Conservation (phyloP, 2,329 filamentous ascomycete species). For the Scytalidium lignicola region DNA sequence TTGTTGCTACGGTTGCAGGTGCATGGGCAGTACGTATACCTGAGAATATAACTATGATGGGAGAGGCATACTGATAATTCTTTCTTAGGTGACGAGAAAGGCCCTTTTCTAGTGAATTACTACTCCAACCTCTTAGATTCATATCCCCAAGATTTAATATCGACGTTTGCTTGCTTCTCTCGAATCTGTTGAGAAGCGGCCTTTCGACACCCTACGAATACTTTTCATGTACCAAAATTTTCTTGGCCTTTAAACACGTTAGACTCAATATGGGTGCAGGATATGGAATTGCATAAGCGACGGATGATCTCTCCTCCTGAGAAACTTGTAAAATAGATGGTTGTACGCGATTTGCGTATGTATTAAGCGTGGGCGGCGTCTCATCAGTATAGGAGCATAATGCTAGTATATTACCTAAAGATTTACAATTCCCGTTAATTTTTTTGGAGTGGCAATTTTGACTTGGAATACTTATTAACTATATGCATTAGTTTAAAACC, state of each 20-base stretch:
- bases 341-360: constrained; percentile 7
- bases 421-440: not conserved
- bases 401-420: constrained; percentile 7
- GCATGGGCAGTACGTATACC: constrained; percentile 75
- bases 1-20: constrained; percentile 81
- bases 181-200: not conserved
- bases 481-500: not conserved
- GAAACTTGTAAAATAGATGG: constrained; percentile 29
- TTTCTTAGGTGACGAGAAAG: constrained; percentile 42
- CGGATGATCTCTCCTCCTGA: constrained; percentile 29
- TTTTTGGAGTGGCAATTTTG: no score
- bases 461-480: no score
- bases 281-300: constrained; percentile 27
- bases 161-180: not conserved
- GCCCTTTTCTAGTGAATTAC: constrained; percentile 36
- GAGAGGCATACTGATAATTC: constrained; percentile 14
- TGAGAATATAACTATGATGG: not conserved
- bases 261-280: constrained; percentile 24
- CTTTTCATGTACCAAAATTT: constrained; percentile 24
- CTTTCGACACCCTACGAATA: constrained; percentile 4
- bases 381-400: constrained; percentile 17
- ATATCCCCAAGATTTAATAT: not conserved
- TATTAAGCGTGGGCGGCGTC: constrained; percentile 16
- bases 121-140: not conserved
- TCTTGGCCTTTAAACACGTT: constrained; percentile 22